A percentile compares a stretch with the other conserved stretches of the same genome.
phyloP scores from a whole-genome alignment of 2,329 filamentous ascomycete species.

The Aspergillus pseudoviridinutans region DNA sequence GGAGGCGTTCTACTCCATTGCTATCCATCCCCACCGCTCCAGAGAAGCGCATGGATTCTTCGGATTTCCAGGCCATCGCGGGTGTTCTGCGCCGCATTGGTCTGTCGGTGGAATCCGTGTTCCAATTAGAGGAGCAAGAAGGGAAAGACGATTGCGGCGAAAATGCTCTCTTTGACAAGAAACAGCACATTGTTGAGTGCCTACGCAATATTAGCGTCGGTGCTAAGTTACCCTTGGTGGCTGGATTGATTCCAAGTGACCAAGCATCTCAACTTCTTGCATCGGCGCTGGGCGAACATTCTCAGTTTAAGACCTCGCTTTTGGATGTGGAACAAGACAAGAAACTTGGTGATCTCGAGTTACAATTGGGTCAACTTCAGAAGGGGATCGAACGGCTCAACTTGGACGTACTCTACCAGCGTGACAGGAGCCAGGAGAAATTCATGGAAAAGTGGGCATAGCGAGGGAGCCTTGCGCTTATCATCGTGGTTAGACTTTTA shows the following conservation, averaged over 20 bases:
- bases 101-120: slow-evolving; percentile 25
- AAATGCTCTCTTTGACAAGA: slow-evolving; percentile 26
- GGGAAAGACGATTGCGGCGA: slow-evolving; percentile 14
- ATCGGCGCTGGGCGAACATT: slow-evolving; percentile 28
- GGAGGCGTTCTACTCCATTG: slow-evolving; percentile 24
- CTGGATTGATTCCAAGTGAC: slow-evolving; percentile 28
- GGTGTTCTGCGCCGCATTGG: slow-evolving; percentile 33
- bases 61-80: slow-evolving; percentile 25
- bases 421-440: slow-evolving; percentile 25
- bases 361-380: slow-evolving; percentile 27
- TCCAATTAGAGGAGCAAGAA: slow-evolving; percentile 19
- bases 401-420: slow-evolving; percentile 28
- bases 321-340: slow-evolving; percentile 23
- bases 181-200: slow-evolving; percentile 24
- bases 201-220: slow-evolving; percentile 24
- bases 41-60: slow-evolving; percentile 8
- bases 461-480: background rate
- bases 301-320: slow-evolving; percentile 25
- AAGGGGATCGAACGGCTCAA: slow-evolving; percentile 32
- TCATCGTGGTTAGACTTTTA: background rate
- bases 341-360: slow-evolving; percentile 27
- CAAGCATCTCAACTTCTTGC: slow-evolving; percentile 29
- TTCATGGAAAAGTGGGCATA: slow-evolving; percentile 34
- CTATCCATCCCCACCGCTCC: slow-evolving; percentile 12
- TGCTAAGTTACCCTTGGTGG: slow-evolving; percentile 28